phyloP scores from a whole-genome alignment of 371 early-diverging fungal genomes.

The Neoconidiobolus thromboides region DNA sequence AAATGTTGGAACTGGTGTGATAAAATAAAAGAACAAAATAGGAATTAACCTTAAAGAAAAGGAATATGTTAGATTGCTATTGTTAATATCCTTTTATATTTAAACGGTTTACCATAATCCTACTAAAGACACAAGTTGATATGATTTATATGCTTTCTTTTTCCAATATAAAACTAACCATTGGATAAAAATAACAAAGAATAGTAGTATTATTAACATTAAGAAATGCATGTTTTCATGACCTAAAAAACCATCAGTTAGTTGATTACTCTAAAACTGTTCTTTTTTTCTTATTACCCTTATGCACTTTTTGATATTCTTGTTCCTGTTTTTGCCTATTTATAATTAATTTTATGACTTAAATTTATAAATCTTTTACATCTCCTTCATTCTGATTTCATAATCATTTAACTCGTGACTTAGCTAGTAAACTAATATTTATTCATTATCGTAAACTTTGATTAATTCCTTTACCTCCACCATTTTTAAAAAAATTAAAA shows the following conservation, averaged over 20 bases:
- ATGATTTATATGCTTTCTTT: slow-evolving; percentile 50
- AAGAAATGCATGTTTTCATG: slow-evolving; percentile 9
- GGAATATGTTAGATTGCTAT: background rate
- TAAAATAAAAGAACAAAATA: slow-evolving; percentile 7
- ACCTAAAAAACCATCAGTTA: slow-evolving; percentile 3
- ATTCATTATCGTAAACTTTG: too few species aligned
- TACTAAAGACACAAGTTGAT: slow-evolving; percentile 42
- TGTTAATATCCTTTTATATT: background rate
- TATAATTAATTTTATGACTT: too few species aligned
- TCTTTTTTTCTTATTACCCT: background rate
- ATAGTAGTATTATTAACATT: slow-evolving; percentile 61
- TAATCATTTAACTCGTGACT: too few species aligned
- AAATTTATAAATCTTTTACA: too few species aligned
- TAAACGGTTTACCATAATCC: slow-evolving; percentile 44
- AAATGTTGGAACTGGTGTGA: slow-evolving; percentile 13
- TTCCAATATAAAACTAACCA: slow-evolving; percentile 60
- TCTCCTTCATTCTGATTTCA: too few species aligned
- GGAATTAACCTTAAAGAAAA: slow-evolving; percentile 8
- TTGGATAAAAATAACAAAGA: slow-evolving; percentile 47
- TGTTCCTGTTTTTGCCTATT: background rate
- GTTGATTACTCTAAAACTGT: background rate
- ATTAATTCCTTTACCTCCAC: too few species aligned
- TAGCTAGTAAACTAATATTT: too few species aligned
- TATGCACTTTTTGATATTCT: background rate
- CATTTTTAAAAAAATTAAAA: too few species aligned